phyloP scores from a whole-genome alignment of 331 rosid species.

The Rhamnella rubrinervis region DNA sequence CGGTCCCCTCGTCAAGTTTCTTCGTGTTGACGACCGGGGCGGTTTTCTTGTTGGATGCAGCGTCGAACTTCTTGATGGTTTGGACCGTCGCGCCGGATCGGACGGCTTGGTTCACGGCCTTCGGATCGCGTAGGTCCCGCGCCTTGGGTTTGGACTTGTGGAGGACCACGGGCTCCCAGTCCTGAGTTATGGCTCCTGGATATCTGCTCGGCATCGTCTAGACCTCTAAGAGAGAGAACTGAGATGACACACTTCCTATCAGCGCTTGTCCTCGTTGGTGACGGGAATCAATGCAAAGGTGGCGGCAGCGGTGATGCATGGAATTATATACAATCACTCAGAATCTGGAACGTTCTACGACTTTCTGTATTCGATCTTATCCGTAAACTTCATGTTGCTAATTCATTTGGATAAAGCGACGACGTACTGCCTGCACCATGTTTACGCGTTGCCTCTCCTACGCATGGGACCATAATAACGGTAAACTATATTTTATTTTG shows the following conservation, averaged over 20 bases:
- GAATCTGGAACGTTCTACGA: slow-evolving; percentile 27
- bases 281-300: no score
- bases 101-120: slow-evolving; percentile 70
- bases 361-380: background rate
- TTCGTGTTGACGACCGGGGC: slow-evolving; percentile 41
- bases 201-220: slow-evolving; percentile 60
- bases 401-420: no score
- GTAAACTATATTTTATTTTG: no score
- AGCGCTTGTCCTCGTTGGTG: no score
- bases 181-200: slow-evolving; percentile 60
- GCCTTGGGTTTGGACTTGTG: slow-evolving; percentile 61
- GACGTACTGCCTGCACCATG: no score
- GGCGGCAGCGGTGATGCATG: rapidly evolving
- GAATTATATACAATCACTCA: background rate
- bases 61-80: slow-evolving; percentile 64
- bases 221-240: background rate
- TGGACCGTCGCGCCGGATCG: slow-evolving; percentile 58
- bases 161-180: slow-evolving; percentile 77
- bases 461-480: no score
- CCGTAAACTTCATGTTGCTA: background rate
- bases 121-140: slow-evolving; percentile 57
- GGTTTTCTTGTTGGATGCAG: slow-evolving; percentile 57
- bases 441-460: no score
- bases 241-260: no score
- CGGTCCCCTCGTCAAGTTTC: slow-evolving; percentile 74